These are phyloP conservation scores for Gaertneriomyces sp. DNA, from an alignment of 192 early-diverging fungal species.

Conservation along the genomic window DNA sequence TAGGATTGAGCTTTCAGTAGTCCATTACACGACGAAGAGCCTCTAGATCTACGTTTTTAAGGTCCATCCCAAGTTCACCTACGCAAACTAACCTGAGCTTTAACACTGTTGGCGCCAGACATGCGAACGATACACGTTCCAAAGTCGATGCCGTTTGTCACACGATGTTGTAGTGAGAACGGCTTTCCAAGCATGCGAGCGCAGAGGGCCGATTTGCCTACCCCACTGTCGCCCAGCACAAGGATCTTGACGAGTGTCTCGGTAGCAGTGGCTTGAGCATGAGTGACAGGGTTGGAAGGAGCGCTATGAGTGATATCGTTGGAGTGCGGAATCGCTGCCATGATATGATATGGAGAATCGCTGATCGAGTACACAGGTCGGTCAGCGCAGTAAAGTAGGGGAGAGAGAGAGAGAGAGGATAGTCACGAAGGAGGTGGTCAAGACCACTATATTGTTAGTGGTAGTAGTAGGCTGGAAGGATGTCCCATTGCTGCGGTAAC, in stretches of 20 bases:
- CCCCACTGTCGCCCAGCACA: conserved; percentile 81
- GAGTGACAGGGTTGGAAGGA: no score
- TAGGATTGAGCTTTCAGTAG: not conserved
- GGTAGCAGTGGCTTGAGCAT: not conserved
- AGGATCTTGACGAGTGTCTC: conserved; percentile 42
- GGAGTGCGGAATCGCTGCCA: no score
- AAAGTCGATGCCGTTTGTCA: conserved; percentile 96
- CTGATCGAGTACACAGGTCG: no score
- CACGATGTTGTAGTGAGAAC: conserved; percentile 89
- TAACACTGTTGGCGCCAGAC: conserved; percentile 82
- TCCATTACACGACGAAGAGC: not conserved
- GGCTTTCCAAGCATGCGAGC: conserved; percentile 90
- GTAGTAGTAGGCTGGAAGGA: no score
- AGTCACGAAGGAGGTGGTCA: no score
- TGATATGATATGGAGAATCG: no score
- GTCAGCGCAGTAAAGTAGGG: no score
- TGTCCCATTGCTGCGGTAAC: no score
- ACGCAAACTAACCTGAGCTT: conserved; percentile 80
- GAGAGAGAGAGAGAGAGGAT: no score
- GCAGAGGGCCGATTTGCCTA: conserved; percentile 92
- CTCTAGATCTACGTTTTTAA: not conserved
- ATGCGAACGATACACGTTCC: conserved; percentile 89
- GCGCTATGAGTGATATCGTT: no score
- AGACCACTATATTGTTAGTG: no score
- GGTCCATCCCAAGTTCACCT: not conserved